phyloP scores from a whole-genome alignment of 306 rosid genomes.

The Acacia crassicarpa region DNA sequence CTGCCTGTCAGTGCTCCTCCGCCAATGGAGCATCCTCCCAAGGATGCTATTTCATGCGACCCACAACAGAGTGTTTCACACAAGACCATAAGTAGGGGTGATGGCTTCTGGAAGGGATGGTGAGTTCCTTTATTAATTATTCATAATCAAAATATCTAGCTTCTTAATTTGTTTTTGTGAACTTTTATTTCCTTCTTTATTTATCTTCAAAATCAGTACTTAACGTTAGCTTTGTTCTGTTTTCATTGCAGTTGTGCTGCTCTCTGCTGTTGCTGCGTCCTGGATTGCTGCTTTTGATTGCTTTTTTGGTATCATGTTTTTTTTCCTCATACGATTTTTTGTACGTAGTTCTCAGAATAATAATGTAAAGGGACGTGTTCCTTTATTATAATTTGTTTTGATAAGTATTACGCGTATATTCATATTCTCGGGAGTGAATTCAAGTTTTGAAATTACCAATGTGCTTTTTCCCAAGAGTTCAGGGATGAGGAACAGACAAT shows the following conservation, averaged over 20 bases:
- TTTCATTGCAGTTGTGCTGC: conserved; percentile 54
- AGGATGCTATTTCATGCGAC: conserved; percentile 16
- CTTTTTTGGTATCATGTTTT: too few species aligned
- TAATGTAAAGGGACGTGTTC: background rate
- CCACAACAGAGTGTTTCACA: too few species aligned
- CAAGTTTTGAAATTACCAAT: background rate
- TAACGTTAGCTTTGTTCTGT: background rate
- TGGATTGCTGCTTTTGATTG: conserved; percentile 20
- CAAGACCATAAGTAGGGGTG: too few species aligned
- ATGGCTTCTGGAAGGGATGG: background rate
- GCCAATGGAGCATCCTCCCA: conserved; percentile 44
- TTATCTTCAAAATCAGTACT: background rate
- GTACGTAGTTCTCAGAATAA: background rate
- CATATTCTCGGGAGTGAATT: background rate
- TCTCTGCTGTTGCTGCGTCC: conserved; percentile 58
- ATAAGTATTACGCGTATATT: background rate
- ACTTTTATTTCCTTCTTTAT: background rate
- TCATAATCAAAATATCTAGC: background rate
- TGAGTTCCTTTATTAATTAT: background rate
- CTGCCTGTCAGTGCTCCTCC: conserved; percentile 29
- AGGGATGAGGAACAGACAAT: background rate
- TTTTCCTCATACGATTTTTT: too few species aligned
- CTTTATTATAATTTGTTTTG: background rate
- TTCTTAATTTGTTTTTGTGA: background rate
- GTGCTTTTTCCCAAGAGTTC: background rate